These are phyloP conservation scores for Penicillium sp. DNA, from an alignment of 2,329 filamentous ascomycete genomes.

Conservation along the genomic window DNA sequence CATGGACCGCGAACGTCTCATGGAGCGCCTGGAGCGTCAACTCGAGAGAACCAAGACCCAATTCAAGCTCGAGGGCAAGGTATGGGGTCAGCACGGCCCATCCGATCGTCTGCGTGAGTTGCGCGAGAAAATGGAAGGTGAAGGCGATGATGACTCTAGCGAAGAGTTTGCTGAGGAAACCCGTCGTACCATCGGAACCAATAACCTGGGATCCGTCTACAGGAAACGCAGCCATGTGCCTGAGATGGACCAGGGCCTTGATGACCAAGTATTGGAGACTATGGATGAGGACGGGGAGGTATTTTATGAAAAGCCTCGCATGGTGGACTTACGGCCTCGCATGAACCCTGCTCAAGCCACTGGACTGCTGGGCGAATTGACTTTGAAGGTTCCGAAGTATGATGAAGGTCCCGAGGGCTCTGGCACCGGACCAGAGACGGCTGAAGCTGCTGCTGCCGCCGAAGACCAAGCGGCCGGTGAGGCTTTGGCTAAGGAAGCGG, in stretches of 20 bases:
- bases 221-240: conserved; percentile 51
- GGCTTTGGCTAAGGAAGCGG: conserved; percentile 8
- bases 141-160: conserved; percentile 49
- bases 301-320: conserved; percentile 72
- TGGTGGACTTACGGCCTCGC: conserved; percentile 75
- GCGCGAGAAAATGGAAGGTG: conserved; percentile 88
- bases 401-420: conserved; percentile 45
- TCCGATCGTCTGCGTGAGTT: conserved; percentile 89
- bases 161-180: conserved; percentile 54
- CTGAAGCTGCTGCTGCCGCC: conserved; percentile 55
- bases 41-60: conserved; percentile 96
- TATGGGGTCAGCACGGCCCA: conserved; percentile 82
- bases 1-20: conserved; percentile 83
- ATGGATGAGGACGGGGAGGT: conserved; percentile 58
- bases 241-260: conserved; percentile 36
- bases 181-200: conserved; percentile 65
- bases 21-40: conserved; percentile 92
- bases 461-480: conserved; percentile 29
- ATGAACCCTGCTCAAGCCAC: conserved; percentile 62
- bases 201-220: conserved; percentile 70
- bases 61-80: conserved; percentile 90
- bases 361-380: conserved; percentile 68
- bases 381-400: conserved; percentile 72
- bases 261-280: conserved; percentile 42
- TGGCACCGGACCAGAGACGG: conserved; percentile 1